Evolutionary conservation across 2,329 filamentous ascomycete species (phyloP).

Genomic region (Cercospora canescens): DNA sequence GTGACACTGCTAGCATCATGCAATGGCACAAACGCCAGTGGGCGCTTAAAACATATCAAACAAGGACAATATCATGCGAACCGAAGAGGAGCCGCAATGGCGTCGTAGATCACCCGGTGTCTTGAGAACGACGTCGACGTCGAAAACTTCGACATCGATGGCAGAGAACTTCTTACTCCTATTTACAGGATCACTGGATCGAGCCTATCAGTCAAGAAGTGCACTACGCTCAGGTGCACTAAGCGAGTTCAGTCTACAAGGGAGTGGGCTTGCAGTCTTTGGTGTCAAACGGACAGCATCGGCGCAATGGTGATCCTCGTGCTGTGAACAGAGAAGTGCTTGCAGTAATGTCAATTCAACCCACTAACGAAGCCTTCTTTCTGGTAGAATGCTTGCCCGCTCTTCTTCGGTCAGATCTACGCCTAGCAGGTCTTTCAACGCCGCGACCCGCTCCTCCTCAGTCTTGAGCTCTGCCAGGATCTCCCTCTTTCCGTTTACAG

Average conservation of each 20-base stretch:
- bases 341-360: neutral
- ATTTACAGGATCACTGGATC: neutral
- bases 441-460: slow-evolving; percentile 46
- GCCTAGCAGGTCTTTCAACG: slow-evolving; percentile 46
- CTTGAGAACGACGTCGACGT: neutral
- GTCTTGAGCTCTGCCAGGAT: slow-evolving; percentile 42
- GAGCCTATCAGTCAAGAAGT: neutral
- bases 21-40: neutral
- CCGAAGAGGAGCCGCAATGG: neutral
- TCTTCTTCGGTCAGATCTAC: slow-evolving; percentile 36
- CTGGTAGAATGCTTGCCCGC: slow-evolving; percentile 9
- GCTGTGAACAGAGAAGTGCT: neutral
- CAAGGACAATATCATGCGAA: neutral
- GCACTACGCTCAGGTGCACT: neutral
- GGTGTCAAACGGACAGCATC: neutral
- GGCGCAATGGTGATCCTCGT: neutral
- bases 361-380: slow-evolving; percentile 11
- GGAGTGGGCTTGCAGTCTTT: neutral
- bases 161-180: neutral
- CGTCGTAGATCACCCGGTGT: neutral
- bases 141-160: neutral
- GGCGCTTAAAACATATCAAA: neutral
- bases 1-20: neutral
- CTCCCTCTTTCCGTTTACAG: slow-evolving; percentile 44
- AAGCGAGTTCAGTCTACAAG: neutral